Evolutionary conservation across 768 basidiomycete species (phyloP), one percentile per base, ranked within the genome.

Genomic region (Suillus plorans): DNA sequence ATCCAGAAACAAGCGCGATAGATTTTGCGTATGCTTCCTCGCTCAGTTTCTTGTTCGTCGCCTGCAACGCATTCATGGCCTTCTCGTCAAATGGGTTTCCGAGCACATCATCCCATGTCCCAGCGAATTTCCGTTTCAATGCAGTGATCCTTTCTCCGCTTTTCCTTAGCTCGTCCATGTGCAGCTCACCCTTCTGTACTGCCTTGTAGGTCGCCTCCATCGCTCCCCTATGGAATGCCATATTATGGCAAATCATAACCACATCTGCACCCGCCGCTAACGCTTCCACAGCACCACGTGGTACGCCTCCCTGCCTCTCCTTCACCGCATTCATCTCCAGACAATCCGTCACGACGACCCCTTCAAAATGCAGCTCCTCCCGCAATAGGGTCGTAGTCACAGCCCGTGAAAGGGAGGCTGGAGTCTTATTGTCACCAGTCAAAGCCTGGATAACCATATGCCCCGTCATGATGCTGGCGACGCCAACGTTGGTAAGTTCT

Each of bases 241-340:
- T 81, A 9, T 81, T 85, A 69, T 91, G 90, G 66, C 89, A 91
- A 49, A 89, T 84, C 90, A 91, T 91, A 4, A 79, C 87, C n/a
- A 91, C 75, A 63, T 91, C 90, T 18, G 86, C 86, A 4, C 89
- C 89, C 0, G 90, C 89, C 57, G 78, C 77, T 50, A 91, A 70
- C 5, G 85, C 83, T 64, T 80, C 71, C 20, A 89, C 81, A 0
- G 88, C 86, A 6, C 87, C 89, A 47, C 78, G 79, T 62, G 82
- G 80, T 4, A 81, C 76, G 7, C 86, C 86, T 6, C 81, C 82
- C 61, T 78, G 74, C 6, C 58, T 59, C 41, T 59, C 58, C 58
- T 59, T 75, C 18, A 91, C 83, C 13, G 90, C 89, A 57, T 87
- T 87, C 90, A 92, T 91, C 76, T 91, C 89, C 28, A 91, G 75